These are phyloP conservation scores for Crucihimalaya himalaica DNA, from an alignment of 345 rosid species.

Conservation along the genomic window DNA sequence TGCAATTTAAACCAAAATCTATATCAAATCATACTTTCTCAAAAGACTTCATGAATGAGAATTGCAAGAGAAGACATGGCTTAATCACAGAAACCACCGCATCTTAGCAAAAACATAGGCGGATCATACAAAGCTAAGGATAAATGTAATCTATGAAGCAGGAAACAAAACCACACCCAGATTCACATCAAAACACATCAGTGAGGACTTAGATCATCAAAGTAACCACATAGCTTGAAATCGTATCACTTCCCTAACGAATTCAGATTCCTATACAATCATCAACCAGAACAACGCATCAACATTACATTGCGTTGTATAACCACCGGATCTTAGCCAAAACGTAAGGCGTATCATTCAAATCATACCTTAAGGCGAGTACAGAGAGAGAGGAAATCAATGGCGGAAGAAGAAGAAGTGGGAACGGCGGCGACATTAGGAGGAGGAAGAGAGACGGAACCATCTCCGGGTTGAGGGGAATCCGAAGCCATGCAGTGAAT, in stretches of 20 bases:
- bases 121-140: not conserved
- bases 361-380: constrained; percentile 76
- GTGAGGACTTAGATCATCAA: not conserved
- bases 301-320: not conserved
- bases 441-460: constrained; percentile 25
- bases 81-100: not conserved
- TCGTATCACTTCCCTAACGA: not conserved
- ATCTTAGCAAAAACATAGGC: not conserved
- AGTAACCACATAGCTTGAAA: not conserved
- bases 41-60: not conserved
- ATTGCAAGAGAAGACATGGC: not conserved
- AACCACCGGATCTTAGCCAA: not conserved
- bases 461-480: constrained; percentile 46
- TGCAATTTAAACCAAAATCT: not conserved
- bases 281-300: not conserved
- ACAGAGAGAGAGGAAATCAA: constrained; percentile 91
- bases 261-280: not conserved
- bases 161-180: not conserved
- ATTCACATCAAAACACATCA: not conserved
- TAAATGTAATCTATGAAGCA: not conserved
- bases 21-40: not conserved
- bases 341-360: not conserved
- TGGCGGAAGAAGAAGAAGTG: constrained; percentile 54
- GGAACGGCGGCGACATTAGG: constrained; percentile 32
- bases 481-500: constrained; percentile 50